Base-by-base conservation (phyloP, 2,329 filamentous ascomycete species). In the Pyrenochaeta sp. region DNA sequence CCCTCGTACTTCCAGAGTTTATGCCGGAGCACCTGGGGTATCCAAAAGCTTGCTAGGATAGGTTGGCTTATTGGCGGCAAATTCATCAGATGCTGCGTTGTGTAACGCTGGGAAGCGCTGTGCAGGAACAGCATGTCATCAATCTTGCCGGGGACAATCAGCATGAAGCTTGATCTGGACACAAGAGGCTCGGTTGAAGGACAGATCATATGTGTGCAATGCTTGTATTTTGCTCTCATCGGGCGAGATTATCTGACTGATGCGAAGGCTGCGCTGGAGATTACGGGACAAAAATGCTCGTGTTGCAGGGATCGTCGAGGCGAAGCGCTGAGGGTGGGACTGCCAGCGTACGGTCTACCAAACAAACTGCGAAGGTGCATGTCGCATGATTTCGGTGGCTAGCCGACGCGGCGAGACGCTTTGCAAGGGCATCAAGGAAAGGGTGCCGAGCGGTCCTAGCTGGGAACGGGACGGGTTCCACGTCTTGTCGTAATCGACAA, bases 21-120 rank as follows among this genome's bases (percentile, higher is more conserved):
- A 27, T 27, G 23, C 23, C 23, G 23, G 4, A 27, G 9, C 23
- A n/a, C 23, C 23, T 27, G 23, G 4, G 33, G 35, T 40, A 33
- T 45, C 18, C 18, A 39, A 47, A 51, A 45, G 43, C 23, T 27
- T 27, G 23, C 23, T 56, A 48, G 53, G 39, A 31, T 47, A 41
- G 30, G 21, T 29, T 45, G 50, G 27, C 50, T 43, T 51, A 48
- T 39, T 47, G 47, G 48, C 52, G 52, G 52, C 31, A 51, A 50
- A 21, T 29, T 40, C 33, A 35, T 35, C 40, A 41, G 21, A 35
- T 52, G 42, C 21, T 31, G 18, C 35, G 41, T 29, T 49, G 54
- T 50, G 46, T 39, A 47, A 57, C 54, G 29, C 43, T 18, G 20
- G 45, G 49, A 54, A 54, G 54, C 54, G 54, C 54, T 46, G 51